Evolutionary conservation across 768 basidiomycete genomes (phyloP).

Genomic region (Kwoniella bestiolae): DNA sequence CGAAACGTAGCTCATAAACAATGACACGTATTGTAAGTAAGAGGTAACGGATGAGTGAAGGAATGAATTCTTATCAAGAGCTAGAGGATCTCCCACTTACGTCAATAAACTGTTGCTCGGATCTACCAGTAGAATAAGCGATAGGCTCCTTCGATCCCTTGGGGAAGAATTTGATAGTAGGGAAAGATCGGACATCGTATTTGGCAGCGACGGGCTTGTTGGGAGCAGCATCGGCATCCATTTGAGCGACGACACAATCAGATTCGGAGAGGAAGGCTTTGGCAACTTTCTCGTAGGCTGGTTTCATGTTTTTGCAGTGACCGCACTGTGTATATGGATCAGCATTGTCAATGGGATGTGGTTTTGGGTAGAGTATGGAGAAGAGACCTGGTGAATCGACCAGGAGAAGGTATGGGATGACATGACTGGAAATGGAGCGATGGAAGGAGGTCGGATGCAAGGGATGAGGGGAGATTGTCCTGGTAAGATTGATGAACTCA

Average conservation of each 20-base stretch:
- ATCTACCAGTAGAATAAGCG: slow-evolving; percentile 71
- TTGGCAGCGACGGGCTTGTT: slow-evolving; percentile 73
- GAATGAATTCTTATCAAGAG: too few species aligned
- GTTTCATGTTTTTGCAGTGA: slow-evolving; percentile 91
- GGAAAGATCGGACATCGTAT: slow-evolving; percentile 80
- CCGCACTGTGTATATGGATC: slow-evolving; percentile 72
- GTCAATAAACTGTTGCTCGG: slow-evolving; percentile 57
- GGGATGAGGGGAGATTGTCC: background rate
- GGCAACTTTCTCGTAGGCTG: slow-evolving; percentile 82
- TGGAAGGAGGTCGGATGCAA: background rate
- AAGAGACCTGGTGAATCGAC: too few species aligned
- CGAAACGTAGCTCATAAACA: too few species aligned
- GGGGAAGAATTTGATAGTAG: slow-evolving; percentile 94
- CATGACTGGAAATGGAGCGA: background rate
- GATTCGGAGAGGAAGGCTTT: slow-evolving; percentile 75
- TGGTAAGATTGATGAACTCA: slow-evolving; percentile 25
- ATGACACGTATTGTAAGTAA: too few species aligned
- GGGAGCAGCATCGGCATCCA: slow-evolving; percentile 82
- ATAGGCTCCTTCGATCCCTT: slow-evolving; percentile 66
- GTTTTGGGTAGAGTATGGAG: background rate
- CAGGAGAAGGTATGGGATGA: too few species aligned
- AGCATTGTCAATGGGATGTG: slow-evolving; percentile 11
- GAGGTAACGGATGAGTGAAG: too few species aligned
- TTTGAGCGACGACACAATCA: slow-evolving; percentile 83
- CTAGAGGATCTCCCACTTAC: slow-evolving; percentile 24